A percentile compares a stretch with the other conserved stretches of the same genome.
These are phyloP conservation scores for Tulasnella sp. DNA, from an alignment of 768 basidiomycete species.

Conservation along the genomic window DNA sequence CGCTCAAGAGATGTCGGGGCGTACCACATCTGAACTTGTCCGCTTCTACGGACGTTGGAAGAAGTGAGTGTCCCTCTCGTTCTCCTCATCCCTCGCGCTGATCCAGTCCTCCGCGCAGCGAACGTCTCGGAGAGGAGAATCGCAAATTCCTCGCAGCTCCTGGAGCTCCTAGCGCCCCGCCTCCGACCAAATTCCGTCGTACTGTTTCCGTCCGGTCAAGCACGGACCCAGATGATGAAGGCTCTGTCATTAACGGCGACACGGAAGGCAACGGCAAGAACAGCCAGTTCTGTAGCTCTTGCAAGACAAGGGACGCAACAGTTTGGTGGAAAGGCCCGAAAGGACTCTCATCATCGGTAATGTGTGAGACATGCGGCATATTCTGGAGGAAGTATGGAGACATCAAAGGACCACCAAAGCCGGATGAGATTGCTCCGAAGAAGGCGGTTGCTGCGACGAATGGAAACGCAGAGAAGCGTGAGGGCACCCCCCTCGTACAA, in stretches of 20 bases:
- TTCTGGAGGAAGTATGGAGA: constrained; percentile 95
- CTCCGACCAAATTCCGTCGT: constrained; percentile 44
- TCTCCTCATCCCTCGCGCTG: background rate
- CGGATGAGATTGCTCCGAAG: constrained; percentile 53
- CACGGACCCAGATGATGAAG: constrained; percentile 60
- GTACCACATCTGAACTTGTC: constrained; percentile 72
- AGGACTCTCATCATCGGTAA: constrained; percentile 58
- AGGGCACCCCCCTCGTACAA: constrained; percentile 57
- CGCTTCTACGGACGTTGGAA: constrained; percentile 86
- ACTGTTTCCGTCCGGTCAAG: constrained; percentile 31
- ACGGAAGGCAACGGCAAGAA: constrained; percentile 42
- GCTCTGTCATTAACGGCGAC: constrained; percentile 60
- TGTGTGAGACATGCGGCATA: constrained; percentile 82
- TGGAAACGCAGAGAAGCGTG: constrained; percentile 49
- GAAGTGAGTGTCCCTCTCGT: constrained; percentile 48
- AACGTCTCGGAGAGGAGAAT: constrained; percentile 68
- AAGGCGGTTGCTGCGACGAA: constrained; percentile 40
- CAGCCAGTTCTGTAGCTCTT: constrained; percentile 62
- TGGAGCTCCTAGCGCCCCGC: constrained; percentile 40
- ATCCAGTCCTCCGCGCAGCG: constrained; percentile 41
- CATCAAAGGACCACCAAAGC: constrained; percentile 41
- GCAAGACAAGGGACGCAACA: constrained; percentile 72
- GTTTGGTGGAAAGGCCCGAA: constrained; percentile 93
- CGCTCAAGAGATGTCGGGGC: constrained; percentile 65
- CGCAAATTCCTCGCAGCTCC: constrained; percentile 46